Percentiles rank a stretch among this genome's conserved stretches.
Evolutionary conservation across 371 early-diverging fungal genomes (phyloP).

Genomic region (Rhizopus sp.): DNA sequence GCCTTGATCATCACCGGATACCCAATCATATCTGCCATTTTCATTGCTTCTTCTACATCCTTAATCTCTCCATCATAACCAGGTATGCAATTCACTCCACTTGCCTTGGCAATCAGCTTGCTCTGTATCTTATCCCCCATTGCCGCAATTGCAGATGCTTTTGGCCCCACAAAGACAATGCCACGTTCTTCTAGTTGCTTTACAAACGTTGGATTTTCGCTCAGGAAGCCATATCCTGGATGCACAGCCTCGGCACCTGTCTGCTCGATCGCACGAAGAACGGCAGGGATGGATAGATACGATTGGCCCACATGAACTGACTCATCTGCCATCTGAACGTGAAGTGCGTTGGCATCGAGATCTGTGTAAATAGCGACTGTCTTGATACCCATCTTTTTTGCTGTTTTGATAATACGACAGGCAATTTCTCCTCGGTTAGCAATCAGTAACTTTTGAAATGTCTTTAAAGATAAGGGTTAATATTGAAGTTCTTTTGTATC

Average conservation of each 20-base stretch:
- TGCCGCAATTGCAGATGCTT: slow-evolving; percentile 74
- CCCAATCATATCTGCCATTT: slow-evolving; percentile 57
- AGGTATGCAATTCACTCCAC: slow-evolving; percentile 67
- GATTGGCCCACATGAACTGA: slow-evolving; percentile 71
- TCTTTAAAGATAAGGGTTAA: slow-evolving; percentile 19
- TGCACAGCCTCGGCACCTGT: slow-evolving; percentile 81
- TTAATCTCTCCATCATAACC: slow-evolving; percentile 68
- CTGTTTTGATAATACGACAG: slow-evolving; percentile 55
- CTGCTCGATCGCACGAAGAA: slow-evolving; percentile 58
- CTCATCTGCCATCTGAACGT: slow-evolving; percentile 84
- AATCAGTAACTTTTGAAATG: slow-evolving; percentile 52
- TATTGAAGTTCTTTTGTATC: no score
- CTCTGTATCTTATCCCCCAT: slow-evolving; percentile 93
- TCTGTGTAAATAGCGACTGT: slow-evolving; percentile 62
- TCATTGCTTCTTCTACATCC: slow-evolving; percentile 39
- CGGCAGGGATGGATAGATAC: slow-evolving; percentile 70
- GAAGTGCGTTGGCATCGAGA: slow-evolving; percentile 79
- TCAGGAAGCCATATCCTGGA: slow-evolving; percentile 88
- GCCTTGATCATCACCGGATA: slow-evolving; percentile 89
- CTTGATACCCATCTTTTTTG: slow-evolving; percentile 43
- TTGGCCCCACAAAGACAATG: slow-evolving; percentile 80
- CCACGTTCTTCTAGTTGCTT: slow-evolving; percentile 56
- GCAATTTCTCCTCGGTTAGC: slow-evolving; percentile 63
- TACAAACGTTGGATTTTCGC: slow-evolving; percentile 85
- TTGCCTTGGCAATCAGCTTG: slow-evolving; percentile 69